Conservation (phyloP, 2,329 filamentous ascomycete species). For the Microascus cirrosus region DNA sequence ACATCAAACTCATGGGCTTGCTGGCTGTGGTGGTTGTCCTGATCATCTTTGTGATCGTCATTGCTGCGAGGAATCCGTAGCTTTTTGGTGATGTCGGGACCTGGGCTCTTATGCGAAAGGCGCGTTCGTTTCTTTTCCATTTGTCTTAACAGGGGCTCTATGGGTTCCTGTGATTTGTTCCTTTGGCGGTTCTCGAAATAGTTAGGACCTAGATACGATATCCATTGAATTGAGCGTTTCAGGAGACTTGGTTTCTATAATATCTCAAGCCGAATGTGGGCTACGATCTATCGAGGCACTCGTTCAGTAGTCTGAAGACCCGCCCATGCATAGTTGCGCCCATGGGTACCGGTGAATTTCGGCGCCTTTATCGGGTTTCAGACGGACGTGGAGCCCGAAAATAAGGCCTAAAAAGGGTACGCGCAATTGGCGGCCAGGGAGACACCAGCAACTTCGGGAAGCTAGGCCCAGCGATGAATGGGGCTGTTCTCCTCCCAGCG, state of each 20-base stretch:
- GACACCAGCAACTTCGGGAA: too few species aligned
- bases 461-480: too few species aligned
- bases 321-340: too few species aligned
- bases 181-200: background rate
- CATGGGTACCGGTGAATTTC: background rate
- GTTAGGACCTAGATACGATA: background rate
- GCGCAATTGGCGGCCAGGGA: too few species aligned
- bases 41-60: conserved; percentile 43
- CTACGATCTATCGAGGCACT: background rate
- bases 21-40: conserved; percentile 55
- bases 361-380: background rate
- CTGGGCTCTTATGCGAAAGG: background rate
- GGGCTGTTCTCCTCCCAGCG: background rate
- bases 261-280: background rate
- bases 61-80: conserved; percentile 34
- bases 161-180: background rate
- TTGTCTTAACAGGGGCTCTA: background rate
- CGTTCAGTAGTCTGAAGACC: background rate
- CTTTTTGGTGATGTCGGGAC: background rate
- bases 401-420: too few species aligned
- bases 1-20: conserved; percentile 85
- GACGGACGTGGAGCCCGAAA: background rate
- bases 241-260: background rate
- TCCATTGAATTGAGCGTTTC: background rate
- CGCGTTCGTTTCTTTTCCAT: background rate